phyloP scores from a whole-genome alignment of 2,329 filamentous ascomycete species.

The Coleophoma eucalyptorum region DNA sequence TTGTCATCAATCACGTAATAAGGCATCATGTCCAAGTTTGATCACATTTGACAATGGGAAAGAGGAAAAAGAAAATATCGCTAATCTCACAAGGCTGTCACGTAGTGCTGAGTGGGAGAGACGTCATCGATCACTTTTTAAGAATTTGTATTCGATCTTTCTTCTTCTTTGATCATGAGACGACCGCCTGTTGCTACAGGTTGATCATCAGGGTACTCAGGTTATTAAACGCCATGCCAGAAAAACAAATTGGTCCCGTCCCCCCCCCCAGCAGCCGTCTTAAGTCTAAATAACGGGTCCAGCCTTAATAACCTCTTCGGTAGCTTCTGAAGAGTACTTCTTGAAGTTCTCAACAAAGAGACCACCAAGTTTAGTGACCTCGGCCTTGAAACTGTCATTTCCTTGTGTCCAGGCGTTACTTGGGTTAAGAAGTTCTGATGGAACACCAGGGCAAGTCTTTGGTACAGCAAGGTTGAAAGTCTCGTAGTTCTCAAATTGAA shows the following conservation, averaged over 20 bases:
- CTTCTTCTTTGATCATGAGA: neutral
- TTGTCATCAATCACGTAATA: too few relatives aligned
- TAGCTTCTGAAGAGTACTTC: conserved; percentile 87
- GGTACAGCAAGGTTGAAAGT: conserved; percentile 97
- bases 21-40: too few relatives aligned
- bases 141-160: neutral
- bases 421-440: conserved; percentile 90
- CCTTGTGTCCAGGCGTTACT: conserved; percentile 87
- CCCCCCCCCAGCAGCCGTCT: neutral
- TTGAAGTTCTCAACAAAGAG: conserved; percentile 97
- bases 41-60: too few relatives aligned
- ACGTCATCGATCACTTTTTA: neutral
- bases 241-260: neutral
- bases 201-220: neutral
- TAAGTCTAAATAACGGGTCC: conserved; percentile 38
- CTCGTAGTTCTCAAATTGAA: conserved; percentile 91
- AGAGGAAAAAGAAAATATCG: neutral
- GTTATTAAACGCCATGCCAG: conserved; percentile 15
- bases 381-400: conserved; percentile 74
- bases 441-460: conserved; percentile 84
- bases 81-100: neutral
- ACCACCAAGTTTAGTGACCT: conserved; percentile 84
- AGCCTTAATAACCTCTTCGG: conserved; percentile 70
- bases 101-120: neutral
- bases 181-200: neutral